Evolutionary conservation across 1,284 basidiomycete species (phyloP), one percentile per base, ranked within the genome.

Genomic region (Trichosporon asahii): DNA sequence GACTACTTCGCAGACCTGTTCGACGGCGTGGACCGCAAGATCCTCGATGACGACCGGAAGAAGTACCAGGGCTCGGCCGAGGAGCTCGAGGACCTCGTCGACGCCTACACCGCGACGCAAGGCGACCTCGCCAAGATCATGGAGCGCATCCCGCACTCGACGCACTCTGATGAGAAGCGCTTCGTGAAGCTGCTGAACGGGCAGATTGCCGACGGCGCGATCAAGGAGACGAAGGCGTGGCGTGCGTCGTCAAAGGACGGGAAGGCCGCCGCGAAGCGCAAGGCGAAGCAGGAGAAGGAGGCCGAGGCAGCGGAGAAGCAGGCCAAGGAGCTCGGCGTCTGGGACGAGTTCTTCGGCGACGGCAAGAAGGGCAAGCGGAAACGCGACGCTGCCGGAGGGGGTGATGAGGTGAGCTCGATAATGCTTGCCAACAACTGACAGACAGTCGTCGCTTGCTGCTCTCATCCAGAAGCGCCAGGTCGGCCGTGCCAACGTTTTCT

Each of bases 261-360:
- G 79, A 92, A 91, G 80, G 89, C 90, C 2, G 88, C 87, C 72
- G 86, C 90, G 71, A 88, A 89, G 27, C 87, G 94, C 61, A 87
- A 87, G 84, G 91, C 91, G 80, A 88, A 89, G 76, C 88, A 90
- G 0, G 86, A 89, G 73, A 90, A 89, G 79, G 93, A 95, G 82
- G 92, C 93, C 0, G 85, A 85, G 66, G 93, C 96, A 77, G 95
- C 95, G 0, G 95, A 97, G 80, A 86, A 88, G 61, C 84, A 91
- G 25, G 94, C 95, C 0, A 92, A 90, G 76, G 93, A 95, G 76
- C 84, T 98, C 18, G 95, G 94, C 12, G 91, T 97, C 8, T 95
- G 93, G 91, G 94, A 97, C 70, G 94, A 97, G 80, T 95, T 98
- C 77, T 97, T 92, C 79, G 94, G 93, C 1, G 88, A 85, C 71